phyloP scores from a whole-genome alignment of 208 protist species.

The Acanthamoeba healyi region DNA sequence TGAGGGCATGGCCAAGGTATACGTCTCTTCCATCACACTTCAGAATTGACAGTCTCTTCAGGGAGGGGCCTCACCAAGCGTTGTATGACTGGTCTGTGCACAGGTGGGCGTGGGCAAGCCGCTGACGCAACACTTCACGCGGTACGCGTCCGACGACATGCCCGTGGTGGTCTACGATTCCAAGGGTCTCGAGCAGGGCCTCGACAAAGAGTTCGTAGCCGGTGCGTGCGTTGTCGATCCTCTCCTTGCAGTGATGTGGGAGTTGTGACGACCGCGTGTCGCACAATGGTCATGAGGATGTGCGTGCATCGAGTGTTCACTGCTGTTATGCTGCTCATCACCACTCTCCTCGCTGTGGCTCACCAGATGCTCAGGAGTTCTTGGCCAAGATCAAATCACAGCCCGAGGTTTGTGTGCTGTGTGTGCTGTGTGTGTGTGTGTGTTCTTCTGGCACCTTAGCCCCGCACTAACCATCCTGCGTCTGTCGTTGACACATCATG shows the following conservation, averaged over 20 bases:
- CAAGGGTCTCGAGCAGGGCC: constrained; percentile 55
- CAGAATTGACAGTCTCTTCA: no score
- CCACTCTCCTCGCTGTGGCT: background rate
- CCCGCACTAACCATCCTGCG: no score
- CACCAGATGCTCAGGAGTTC: constrained; percentile 29
- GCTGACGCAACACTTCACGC: constrained; percentile 62
- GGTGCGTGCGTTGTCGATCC: background rate
- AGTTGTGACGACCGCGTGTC: no score
- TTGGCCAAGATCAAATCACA: constrained; percentile 42
- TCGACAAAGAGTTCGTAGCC: constrained; percentile 45
- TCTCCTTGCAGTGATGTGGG: background rate
- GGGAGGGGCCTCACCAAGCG: no score
- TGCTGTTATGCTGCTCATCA: background rate
- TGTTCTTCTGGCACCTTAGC: no score
- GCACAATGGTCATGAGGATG: no score
- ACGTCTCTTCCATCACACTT: no score
- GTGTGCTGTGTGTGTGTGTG: no score
- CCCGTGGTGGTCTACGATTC: constrained; percentile 70
- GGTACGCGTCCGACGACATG: constrained; percentile 67
- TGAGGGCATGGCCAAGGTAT: constrained; percentile 48
- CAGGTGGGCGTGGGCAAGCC: constrained; percentile 48
- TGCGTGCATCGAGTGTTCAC: no score
- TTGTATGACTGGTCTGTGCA: background rate
- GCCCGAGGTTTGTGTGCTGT: constrained; percentile 30
- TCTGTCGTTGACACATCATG: no score